Evolutionary conservation across 2,329 filamentous ascomycete species (phyloP).

Genomic region (Pseudogymnoascus sp.): DNA sequence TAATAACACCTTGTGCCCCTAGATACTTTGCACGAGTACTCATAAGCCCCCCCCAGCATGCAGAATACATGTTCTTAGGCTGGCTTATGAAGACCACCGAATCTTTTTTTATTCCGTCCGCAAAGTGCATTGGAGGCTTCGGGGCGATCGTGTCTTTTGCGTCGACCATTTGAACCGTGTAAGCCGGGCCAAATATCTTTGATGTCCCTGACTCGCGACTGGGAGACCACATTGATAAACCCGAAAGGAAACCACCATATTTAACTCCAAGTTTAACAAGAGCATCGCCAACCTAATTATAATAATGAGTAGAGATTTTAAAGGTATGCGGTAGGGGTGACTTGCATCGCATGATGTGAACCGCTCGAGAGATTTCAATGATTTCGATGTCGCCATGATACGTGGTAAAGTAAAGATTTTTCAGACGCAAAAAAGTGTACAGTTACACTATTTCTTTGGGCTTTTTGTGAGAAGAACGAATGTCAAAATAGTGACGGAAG

Average conservation of each 20-base stretch:
- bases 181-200: slow-evolving; percentile 27
- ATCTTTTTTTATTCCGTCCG: slow-evolving; percentile 28
- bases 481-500: no score
- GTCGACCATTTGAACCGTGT: slow-evolving; percentile 29
- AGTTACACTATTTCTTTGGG: no score
- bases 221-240: slow-evolving; percentile 28
- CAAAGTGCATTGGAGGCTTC: slow-evolving; percentile 28
- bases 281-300: slow-evolving; percentile 28
- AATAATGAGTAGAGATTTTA: neutral
- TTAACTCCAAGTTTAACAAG: slow-evolving; percentile 28
- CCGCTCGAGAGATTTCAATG: neutral
- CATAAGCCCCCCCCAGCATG: slow-evolving; percentile 34
- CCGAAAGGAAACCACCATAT: slow-evolving; percentile 29
- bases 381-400: neutral
- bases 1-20: slow-evolving; percentile 30
- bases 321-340: neutral
- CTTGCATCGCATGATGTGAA: neutral
- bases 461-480: no score
- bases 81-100: slow-evolving; percentile 32
- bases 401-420: no score
- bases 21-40: slow-evolving; percentile 27
- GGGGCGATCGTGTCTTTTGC: slow-evolving; percentile 26
- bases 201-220: slow-evolving; percentile 15
- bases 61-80: slow-evolving; percentile 27
- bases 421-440: no score